phyloP scores from a whole-genome alignment of 805 yeast genomes.

The Torulaspora delbrueckii region DNA sequence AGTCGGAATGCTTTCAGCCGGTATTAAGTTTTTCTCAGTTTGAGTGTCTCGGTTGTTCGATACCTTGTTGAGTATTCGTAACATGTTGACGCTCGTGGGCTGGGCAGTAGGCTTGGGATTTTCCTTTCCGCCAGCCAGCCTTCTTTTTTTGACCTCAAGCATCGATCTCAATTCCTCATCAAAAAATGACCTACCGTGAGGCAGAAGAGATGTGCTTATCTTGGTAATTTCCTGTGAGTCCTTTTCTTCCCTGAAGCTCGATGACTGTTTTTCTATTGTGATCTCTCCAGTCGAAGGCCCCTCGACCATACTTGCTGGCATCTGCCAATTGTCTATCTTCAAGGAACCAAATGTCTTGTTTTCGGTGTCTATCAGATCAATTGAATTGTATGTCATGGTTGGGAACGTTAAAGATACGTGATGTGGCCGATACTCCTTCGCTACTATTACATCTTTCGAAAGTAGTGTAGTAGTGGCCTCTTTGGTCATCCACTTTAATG shows the following conservation, averaged over 20 bases:
- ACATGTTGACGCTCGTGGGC: conserved; percentile 1
- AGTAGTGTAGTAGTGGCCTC: background rate
- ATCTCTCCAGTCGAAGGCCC: background rate
- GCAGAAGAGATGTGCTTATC: conserved; percentile 16
- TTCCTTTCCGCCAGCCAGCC: background rate
- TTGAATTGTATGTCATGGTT: background rate
- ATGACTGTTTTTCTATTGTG: background rate
- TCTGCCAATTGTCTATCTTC: background rate
- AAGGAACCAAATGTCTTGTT: conserved; percentile 10
- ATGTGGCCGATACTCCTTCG: background rate
- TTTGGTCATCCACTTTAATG: conserved; percentile 10
- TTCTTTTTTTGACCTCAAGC: conserved; percentile 10
- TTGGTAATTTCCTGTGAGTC: background rate
- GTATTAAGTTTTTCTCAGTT: background rate
- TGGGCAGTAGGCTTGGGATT: background rate
- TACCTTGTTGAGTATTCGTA: background rate
- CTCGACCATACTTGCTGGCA: background rate
- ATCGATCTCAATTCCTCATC: conserved; percentile 22
- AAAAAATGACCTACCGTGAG: conserved; percentile 24
- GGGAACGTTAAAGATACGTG: background rate
- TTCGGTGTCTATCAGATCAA: conserved; percentile 16
- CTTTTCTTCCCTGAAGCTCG: background rate
- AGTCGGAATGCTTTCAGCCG: background rate
- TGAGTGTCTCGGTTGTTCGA: background rate
- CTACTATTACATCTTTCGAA: background rate